phyloP scores from a whole-genome alignment of 2,329 filamentous ascomycete species.

The Alternaria solani region DNA sequence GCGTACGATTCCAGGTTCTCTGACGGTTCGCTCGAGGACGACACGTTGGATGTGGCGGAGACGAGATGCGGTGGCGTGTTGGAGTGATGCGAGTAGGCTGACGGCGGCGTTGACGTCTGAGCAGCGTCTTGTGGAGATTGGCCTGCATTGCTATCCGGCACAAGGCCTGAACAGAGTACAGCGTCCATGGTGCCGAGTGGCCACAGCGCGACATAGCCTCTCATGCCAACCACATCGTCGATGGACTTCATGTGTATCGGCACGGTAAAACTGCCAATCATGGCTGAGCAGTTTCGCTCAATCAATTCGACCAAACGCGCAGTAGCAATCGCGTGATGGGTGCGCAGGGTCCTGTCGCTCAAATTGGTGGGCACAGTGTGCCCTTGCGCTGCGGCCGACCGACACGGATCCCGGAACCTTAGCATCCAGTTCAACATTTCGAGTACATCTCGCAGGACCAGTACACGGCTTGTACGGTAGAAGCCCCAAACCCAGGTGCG shows the following conservation, averaged over 20 bases:
- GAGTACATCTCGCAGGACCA: slow-evolving; percentile 38
- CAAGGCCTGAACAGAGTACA: slow-evolving; percentile 33
- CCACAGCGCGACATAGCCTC: slow-evolving; percentile 41
- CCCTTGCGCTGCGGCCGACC: neutral
- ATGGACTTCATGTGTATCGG: slow-evolving; percentile 32
- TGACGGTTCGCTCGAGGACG: slow-evolving; percentile 9
- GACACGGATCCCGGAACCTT: slow-evolving; percentile 25
- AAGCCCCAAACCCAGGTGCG: slow-evolving; percentile 40
- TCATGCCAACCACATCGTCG: slow-evolving; percentile 37
- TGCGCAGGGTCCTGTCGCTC: slow-evolving; percentile 24
- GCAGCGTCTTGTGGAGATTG: slow-evolving; percentile 4
- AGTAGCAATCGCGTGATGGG: slow-evolving; percentile 29
- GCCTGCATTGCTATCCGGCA: slow-evolving; percentile 31
- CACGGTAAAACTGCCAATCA: slow-evolving; percentile 37
- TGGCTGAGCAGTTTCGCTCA: slow-evolving; percentile 34
- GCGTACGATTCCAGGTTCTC: slow-evolving; percentile 8
- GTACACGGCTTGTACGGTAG: slow-evolving; percentile 40
- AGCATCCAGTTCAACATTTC: slow-evolving; percentile 46
- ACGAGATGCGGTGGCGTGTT: neutral
- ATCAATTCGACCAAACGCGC: slow-evolving; percentile 32
- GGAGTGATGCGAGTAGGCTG: neutral
- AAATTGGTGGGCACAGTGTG: slow-evolving; percentile 13
- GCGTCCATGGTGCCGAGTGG: slow-evolving; percentile 39
- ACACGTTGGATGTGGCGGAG: slow-evolving; percentile 2
- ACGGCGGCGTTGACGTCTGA: slow-evolving; percentile 1